These are phyloP conservation scores for Stemphylium lycopersici DNA, from an alignment of 2,329 filamentous ascomycete species.

Conservation along the genomic window DNA sequence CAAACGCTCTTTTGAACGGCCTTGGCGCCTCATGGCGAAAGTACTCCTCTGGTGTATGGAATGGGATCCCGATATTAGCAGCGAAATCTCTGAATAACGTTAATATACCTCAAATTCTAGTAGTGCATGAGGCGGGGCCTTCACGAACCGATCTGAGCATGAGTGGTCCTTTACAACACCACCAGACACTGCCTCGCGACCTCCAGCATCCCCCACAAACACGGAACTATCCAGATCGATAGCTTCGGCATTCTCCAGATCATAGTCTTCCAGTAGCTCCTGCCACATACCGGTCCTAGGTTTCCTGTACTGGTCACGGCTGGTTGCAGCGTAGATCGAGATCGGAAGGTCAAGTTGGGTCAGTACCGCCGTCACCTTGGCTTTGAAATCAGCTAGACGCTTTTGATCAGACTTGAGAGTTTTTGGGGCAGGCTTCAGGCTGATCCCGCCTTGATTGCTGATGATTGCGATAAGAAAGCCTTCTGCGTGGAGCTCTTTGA, in stretches of 20 bases:
- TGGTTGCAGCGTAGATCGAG: constrained; percentile 84
- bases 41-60: constrained; percentile 89
- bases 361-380: constrained; percentile 74
- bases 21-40: constrained; percentile 74
- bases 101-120: constrained; percentile 17
- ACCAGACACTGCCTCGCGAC: constrained; percentile 51
- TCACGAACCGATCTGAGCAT: constrained; percentile 61
- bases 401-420: constrained; percentile 69
- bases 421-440: constrained; percentile 75
- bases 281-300: constrained; percentile 90
- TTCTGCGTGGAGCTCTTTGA: constrained; percentile 73
- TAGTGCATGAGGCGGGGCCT: constrained; percentile 13
- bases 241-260: constrained; percentile 56
- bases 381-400: constrained; percentile 79
- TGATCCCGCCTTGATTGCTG: constrained; percentile 88
- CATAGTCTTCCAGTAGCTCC: constrained; percentile 62
- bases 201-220: constrained; percentile 88
- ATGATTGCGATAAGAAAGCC: constrained; percentile 80
- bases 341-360: constrained; percentile 75
- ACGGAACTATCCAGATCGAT: constrained; percentile 76
- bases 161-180: constrained; percentile 62
- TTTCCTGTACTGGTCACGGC: constrained; percentile 82
- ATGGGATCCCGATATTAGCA: constrained; percentile 79
- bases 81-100: constrained; percentile 69
- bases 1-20: constrained; percentile 72